Evolutionary conservation across 345 rosid species (phyloP), one percentile per base, ranked within the genome.

Genomic region (Melaleuca quinquenervia): DNA sequence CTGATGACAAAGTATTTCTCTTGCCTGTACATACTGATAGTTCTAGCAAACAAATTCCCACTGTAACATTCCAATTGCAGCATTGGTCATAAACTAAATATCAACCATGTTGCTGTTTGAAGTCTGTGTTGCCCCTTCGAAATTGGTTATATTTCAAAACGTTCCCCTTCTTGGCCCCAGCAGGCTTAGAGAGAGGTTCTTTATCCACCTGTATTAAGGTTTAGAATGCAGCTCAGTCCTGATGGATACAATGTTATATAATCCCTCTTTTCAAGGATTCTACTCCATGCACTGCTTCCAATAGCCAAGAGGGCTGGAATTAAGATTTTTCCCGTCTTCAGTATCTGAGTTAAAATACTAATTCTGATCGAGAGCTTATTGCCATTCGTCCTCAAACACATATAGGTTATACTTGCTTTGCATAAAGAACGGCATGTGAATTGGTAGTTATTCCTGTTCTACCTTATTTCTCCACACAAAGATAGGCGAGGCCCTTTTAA

Each of bases 1-100:
- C 93, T 82, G 98, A 96, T 87, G 98, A 97, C 90, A 93, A 91
- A 88, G 99, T 97, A 96, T 87, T 89, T 36, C 48, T 70, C 78
- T 32, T 70, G 78, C 78, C 80, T 44, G 54, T 41, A 54, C 48
- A 36, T 52, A 32, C 22, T 82, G 15, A 82, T 53, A 51, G 27
- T 29, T 41, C 56, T 82, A 50, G 84, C 58, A 50, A 36, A 70
- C 56, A 82, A 8, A 51, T 51, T 27, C 84, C 84, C 26, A 27
- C 58, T 52, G 84, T 70, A 32, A 36, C 78, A 70, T 70, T 70
- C 48, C 24, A 70, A 70, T 70, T 32, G 8, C 18, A 36, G 13
- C 22, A 64, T 70, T 36, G 78, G 78, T 70, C 36, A 18, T 36
- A 8, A 70, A 32, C 48, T 5, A 8, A 70, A 82, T 50, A 22